Conservation (phyloP, 2,329 filamentous ascomycete species). For the Trichoderma arundinaceum region DNA sequence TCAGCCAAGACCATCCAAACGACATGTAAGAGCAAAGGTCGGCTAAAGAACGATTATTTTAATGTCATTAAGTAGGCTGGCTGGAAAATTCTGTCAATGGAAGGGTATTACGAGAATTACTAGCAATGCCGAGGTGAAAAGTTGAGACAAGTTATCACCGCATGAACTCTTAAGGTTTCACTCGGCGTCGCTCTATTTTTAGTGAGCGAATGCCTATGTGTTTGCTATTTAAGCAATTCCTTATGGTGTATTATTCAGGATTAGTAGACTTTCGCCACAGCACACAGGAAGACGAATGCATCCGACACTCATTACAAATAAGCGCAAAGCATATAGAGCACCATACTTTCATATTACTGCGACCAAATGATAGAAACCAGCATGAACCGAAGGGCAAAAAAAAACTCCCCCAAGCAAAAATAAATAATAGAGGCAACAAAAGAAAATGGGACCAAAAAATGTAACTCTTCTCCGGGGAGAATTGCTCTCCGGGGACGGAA, state of each 20-base stretch:
- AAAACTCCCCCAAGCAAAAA: neutral
- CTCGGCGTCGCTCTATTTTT: neutral
- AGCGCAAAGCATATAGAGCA: too few species aligned
- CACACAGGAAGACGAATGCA: neutral
- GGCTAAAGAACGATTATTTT: neutral
- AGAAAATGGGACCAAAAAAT: slow-evolving; percentile 15
- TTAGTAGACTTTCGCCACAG: neutral
- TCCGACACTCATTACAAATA: neutral
- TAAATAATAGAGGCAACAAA: neutral
- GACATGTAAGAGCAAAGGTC: neutral
- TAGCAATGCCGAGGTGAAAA: neutral
- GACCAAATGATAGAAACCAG: neutral
- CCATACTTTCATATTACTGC: neutral
- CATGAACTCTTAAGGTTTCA: neutral
- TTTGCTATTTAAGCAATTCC: neutral
- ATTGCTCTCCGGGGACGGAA: slow-evolving; percentile 32
- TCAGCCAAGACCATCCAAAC: neutral
- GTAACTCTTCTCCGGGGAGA: slow-evolving; percentile 32
- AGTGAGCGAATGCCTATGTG: neutral
- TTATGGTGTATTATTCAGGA: neutral
- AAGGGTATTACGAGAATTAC: too few species aligned
- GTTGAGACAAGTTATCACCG: slow-evolving; percentile 1
- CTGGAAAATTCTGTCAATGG: neutral
- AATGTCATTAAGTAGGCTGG: neutral
- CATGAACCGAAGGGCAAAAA: neutral